Base-by-base conservation (phyloP, 805 yeast genomes). In the Nakazawaea sp. region DNA sequence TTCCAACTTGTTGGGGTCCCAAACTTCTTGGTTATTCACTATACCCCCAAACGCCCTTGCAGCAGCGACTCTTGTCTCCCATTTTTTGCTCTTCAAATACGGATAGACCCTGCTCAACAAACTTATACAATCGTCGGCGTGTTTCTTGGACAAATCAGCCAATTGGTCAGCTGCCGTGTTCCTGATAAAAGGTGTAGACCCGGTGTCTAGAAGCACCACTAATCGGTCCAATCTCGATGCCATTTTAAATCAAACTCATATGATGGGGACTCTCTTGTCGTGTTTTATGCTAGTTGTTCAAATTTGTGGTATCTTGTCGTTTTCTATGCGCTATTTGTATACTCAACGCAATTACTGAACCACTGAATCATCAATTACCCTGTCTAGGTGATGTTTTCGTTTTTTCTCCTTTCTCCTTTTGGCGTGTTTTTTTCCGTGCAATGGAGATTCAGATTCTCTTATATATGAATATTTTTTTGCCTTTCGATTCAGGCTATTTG, bases 111-210 rank as follows among this genome's bases (percentile, higher is more conserved):
- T 70, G 12, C 95, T 86, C 24, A 92, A 62, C 29, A 92, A 62
- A 41, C 81, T 81, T 36, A 87, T 68, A 16, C 85, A 75, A 50
- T 92, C 97, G 52, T 90, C 97, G 0, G 97, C 96, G 52, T 92
- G 97, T 30, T 83, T 82, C 56, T 83, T 83, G 19, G 96, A 97
- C 27, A 94, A 69, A 47, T 90, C 97, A 4, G 96, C 86, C 46
- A 92, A 68, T 61, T 92, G 99, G 52, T 90, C 96, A 2, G 97
- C 97, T 1, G 98, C 99, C 8, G 96, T 86, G 52, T 86, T 87
- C 46, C 97, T 73, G 30, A 92, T 92, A 55, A 87, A 83, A 27
- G 85, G 85, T 4, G 97, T 87, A 10, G 96, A 86, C 9, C 98
- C 98, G 1, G 97, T 86, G 60, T 94, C 98, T 46, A 92, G 64